Conservation (phyloP, 2,329 filamentous ascomycete species). For the Pyrenochaeta sp. region DNA sequence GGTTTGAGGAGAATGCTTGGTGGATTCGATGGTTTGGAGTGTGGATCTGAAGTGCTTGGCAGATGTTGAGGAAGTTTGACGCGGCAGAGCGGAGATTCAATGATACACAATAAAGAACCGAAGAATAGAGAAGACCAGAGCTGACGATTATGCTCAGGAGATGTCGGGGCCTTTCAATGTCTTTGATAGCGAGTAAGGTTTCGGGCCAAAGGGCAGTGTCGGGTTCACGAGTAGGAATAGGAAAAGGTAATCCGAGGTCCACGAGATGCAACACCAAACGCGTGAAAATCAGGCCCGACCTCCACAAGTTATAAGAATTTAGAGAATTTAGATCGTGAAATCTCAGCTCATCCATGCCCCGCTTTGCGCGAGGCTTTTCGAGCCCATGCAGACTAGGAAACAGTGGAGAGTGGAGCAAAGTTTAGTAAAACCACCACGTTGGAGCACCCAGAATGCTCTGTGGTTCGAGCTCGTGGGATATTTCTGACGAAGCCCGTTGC, state of each 20-base stretch:
- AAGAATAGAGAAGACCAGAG: slow-evolving; percentile 10
- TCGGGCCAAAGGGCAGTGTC: slow-evolving; percentile 25
- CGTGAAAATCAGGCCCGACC: slow-evolving; percentile 18
- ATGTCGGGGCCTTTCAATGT: slow-evolving; percentile 16
- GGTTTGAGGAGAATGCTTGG: slow-evolving; percentile 30
- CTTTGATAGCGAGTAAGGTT: slow-evolving; percentile 14
- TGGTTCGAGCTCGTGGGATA: slow-evolving; percentile 35
- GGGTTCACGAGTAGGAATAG: slow-evolving; percentile 15
- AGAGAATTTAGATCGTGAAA: slow-evolving; percentile 25
- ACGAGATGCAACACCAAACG: slow-evolving; percentile 19
- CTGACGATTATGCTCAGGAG: slow-evolving; percentile 14
- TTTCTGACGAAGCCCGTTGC: slow-evolving; percentile 23
- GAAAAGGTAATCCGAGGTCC: slow-evolving; percentile 28
- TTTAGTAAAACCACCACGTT: slow-evolving; percentile 36
- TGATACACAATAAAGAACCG: slow-evolving; percentile 24
- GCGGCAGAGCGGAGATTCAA: slow-evolving; percentile 40
- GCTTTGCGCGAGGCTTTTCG: slow-evolving; percentile 20
- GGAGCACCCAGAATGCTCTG: slow-evolving; percentile 25
- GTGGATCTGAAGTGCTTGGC: slow-evolving; percentile 24
- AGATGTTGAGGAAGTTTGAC: slow-evolving; percentile 31
- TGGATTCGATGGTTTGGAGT: slow-evolving; percentile 11
- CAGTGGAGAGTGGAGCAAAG: slow-evolving; percentile 25
- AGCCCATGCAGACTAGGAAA: slow-evolving; percentile 25
- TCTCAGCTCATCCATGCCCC: slow-evolving; percentile 24
- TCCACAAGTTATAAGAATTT: slow-evolving; percentile 22